Base-by-base conservation (phyloP, 1,284 basidiomycete genomes). In the Ustilago hordei region DNA sequence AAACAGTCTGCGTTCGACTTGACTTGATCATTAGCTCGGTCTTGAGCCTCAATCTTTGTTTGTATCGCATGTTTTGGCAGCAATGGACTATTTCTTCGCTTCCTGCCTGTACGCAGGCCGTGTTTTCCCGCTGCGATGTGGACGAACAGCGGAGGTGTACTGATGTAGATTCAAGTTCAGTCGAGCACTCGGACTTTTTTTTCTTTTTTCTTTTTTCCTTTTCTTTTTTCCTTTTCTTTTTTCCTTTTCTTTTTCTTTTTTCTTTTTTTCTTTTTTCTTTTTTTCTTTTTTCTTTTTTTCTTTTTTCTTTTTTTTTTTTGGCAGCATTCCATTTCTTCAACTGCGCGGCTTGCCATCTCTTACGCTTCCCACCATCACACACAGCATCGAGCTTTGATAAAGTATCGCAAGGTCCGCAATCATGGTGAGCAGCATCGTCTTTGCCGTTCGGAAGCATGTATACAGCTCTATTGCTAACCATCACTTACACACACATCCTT, bases 51-150 rank as follows among this genome's bases (percentile, higher is more conserved):
- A 45, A 19, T 19, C 36, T 32, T 34, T 50, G 31, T 50, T 50
- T 50, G 8, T 23, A 48, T 50, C 48, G 48, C 48, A 32, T 17
- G 31, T 50, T 32, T 31, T 6, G 5, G 28, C 48, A 11, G 48
- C 48, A 50, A 50, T 50, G 48, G 48, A 32, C 45, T n/a, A 23
- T 50, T 19, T 45, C 43, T 45, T 50, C 28, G 8, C 19, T 48
- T 28, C 8, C 47, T 32, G 23, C 12, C 31, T 32, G 48, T 32
- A 31, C 31, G 48, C 48, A 50, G 12, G n/a, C 23, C 31, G 48
- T 31, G 11, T 19, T 19, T 45, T 6, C n/a, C n/a, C 43, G 3
- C 43, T 45, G 11, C n/a, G 43, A 45, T 13, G 23, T 3, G 23
- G 23, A 28, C 23, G 23, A 28, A 17, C 31, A 13, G 48, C 28